Evolutionary conservation across 345 rosid genomes (phyloP).

Genomic region (Salix caprea): DNA sequence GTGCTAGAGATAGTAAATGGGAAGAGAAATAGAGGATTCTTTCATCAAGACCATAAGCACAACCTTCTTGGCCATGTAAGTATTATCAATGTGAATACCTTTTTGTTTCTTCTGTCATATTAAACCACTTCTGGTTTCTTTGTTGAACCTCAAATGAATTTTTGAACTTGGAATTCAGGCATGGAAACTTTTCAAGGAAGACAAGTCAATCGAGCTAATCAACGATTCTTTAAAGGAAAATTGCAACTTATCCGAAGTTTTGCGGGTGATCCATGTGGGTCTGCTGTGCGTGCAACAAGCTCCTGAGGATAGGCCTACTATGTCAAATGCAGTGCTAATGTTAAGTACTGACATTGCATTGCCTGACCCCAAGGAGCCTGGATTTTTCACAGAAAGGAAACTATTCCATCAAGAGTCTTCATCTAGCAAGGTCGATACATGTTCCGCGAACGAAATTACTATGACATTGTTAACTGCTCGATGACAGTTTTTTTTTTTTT

Average conservation of each 20-base stretch:
- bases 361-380: constrained; percentile 25
- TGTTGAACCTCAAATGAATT: not conserved
- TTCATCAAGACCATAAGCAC: constrained; percentile 19
- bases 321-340: constrained; percentile 27
- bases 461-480: constrained; percentile 15
- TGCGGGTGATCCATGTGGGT: constrained; percentile 20
- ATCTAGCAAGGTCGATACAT: constrained; percentile 4
- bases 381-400: constrained; percentile 25
- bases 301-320: constrained; percentile 25
- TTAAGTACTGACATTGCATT: constrained; percentile 15
- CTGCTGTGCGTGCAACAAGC: constrained; percentile 25
- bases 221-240: constrained; percentile 1
- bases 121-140: not conserved
- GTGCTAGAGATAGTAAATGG: constrained; percentile 28
- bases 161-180: constrained; percentile 8
- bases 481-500: not conserved
- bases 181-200: constrained; percentile 23
- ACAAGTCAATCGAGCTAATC: constrained; percentile 7
- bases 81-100: not conserved
- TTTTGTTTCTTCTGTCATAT: not conserved
- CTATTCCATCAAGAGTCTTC: constrained; percentile 9
- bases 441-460: constrained; percentile 10
- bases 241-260: not conserved
- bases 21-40: constrained; percentile 24
- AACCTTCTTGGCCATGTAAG: constrained; percentile 36